phyloP scores from a whole-genome alignment of 1,139 yeast species.

The Pichia sp. region DNA sequence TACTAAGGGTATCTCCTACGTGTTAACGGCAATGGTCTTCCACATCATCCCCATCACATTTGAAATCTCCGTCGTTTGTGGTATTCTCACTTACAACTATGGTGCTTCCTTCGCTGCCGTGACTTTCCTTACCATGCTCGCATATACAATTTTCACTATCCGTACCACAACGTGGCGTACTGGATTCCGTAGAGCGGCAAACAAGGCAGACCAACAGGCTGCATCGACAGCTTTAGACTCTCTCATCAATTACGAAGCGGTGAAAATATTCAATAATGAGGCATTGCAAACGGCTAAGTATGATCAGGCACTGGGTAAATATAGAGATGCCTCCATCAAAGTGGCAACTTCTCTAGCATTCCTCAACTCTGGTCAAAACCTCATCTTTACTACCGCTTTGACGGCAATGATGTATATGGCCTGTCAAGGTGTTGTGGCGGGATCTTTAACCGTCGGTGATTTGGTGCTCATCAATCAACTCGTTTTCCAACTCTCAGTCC shows the following conservation, averaged over 20 bases:
- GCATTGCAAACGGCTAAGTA: conserved; percentile 71
- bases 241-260: conserved; percentile 88
- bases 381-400: conserved; percentile 84
- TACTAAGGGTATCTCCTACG: conserved; percentile 93
- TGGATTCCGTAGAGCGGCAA: conserved; percentile 81
- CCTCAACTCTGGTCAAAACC: conserved; percentile 85
- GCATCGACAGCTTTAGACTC: conserved; percentile 94
- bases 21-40: conserved; percentile 91
- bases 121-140: conserved; percentile 78
- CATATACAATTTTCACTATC: conserved; percentile 82
- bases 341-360: conserved; percentile 91
- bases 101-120: conserved; percentile 87
- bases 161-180: conserved; percentile 97
- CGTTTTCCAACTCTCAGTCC: conserved; percentile 92
- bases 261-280: conserved; percentile 91
- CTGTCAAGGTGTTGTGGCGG: conserved; percentile 84
- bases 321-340: conserved; percentile 77
- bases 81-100: conserved; percentile 86
- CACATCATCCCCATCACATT: conserved; percentile 90
- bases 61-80: conserved; percentile 90
- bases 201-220: conserved; percentile 89
- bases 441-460: conserved; percentile 87
- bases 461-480: conserved; percentile 92
- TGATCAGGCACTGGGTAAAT: conserved; percentile 63
- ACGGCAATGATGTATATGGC: conserved; percentile 99